Conservation (phyloP, 2,329 filamentous ascomycete genomes). For the Colletotrichum phormii region DNA sequence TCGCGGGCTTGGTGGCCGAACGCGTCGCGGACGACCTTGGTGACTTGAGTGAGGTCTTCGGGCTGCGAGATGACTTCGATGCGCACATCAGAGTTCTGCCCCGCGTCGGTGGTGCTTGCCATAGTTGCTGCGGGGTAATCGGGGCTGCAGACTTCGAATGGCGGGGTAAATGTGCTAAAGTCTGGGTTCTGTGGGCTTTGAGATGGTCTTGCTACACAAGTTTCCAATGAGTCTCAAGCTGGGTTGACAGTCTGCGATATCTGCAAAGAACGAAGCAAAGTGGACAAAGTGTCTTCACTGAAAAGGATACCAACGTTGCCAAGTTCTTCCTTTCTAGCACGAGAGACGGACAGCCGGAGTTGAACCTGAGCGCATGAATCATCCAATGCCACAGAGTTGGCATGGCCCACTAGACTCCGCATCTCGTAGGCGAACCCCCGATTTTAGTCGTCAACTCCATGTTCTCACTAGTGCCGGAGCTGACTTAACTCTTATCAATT, state of each 20-base stretch:
- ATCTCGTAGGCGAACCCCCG: neutral
- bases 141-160: neutral
- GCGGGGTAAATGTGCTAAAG: neutral
- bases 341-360: neutral
- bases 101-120: constrained; percentile 6
- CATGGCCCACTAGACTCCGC: neutral
- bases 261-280: neutral
- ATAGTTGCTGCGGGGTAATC: constrained; percentile 15
- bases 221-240: neutral
- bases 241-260: neutral
- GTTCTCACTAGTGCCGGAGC: neutral
- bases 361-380: neutral
- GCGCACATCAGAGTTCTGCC: constrained; percentile 24
- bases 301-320: neutral
- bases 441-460: neutral
- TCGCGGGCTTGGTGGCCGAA: constrained; percentile 65
- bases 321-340: neutral
- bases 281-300: neutral
- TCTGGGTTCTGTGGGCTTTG: neutral
- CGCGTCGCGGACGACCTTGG: constrained; percentile 42
- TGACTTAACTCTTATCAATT: neutral
- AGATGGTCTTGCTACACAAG: neutral
- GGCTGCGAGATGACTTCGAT: constrained; percentile 44
- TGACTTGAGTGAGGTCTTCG: constrained; percentile 43
- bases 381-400: neutral